These are phyloP conservation scores for Coprinopsis sp. DNA, from an alignment of 768 basidiomycete species.

Conservation along the genomic window DNA sequence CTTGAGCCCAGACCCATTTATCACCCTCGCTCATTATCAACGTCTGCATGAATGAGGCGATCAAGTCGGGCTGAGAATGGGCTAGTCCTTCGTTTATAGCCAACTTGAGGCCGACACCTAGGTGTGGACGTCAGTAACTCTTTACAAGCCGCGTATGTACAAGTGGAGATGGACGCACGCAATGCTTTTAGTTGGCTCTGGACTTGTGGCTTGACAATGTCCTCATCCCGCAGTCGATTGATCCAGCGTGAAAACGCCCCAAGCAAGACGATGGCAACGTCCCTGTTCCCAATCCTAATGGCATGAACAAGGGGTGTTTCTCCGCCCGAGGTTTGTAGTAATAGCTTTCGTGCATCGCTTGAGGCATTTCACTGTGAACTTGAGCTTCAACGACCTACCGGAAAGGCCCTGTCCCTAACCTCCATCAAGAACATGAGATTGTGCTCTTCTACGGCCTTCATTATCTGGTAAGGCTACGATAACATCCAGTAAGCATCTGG, in stretches of 20 bases:
- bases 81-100: constrained; percentile 88
- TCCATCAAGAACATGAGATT: constrained; percentile 84
- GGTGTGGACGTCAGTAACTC: not conserved
- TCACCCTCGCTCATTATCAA: constrained; percentile 97
- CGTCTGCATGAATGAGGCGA: constrained; percentile 91
- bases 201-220: constrained; percentile 65
- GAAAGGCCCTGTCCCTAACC: constrained; percentile 73
- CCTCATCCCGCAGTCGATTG: constrained; percentile 80
- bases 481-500: not conserved
- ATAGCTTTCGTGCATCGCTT: constrained; percentile 42
- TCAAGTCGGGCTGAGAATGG: constrained; percentile 75
- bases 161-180: constrained; percentile 43
- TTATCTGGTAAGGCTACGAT: constrained; percentile 53
- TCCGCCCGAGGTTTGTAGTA: constrained; percentile 81
- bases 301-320: constrained; percentile 89
- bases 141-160: not conserved
- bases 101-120: constrained; percentile 81
- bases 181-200: constrained; percentile 72
- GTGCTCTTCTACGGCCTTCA: constrained; percentile 80
- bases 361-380: not conserved
- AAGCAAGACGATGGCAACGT: constrained; percentile 81
- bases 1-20: constrained; percentile 75
- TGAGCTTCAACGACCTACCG: constrained; percentile 42
- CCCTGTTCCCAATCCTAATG: constrained; percentile 77
- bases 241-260: constrained; percentile 92